Percentiles rank a stretch among this genome's conserved stretches.
phyloP scores from a whole-genome alignment of 1,284 basidiomycete genomes.

The Marasmius fiardii region DNA sequence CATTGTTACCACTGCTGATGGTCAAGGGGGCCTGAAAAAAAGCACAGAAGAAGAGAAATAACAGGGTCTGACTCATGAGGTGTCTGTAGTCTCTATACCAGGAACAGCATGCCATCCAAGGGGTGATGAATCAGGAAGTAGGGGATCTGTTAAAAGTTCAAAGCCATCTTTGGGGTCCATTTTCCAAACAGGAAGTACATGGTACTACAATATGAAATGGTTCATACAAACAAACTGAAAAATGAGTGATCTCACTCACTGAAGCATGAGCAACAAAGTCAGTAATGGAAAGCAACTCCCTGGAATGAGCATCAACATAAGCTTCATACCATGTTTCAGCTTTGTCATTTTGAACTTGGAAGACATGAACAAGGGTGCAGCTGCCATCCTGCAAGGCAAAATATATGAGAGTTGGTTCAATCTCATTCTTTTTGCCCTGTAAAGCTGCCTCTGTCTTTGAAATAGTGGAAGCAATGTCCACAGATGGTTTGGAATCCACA shows the following conservation, averaged over 20 bases:
- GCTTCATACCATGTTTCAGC: constrained; percentile 58
- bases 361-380: constrained; percentile 43
- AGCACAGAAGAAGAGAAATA: too few species aligned
- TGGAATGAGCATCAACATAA: constrained; percentile 54
- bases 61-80: constrained; percentile 11
- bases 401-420: constrained; percentile 31
- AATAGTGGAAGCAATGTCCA: constrained; percentile 26
- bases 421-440: constrained; percentile 29
- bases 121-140: constrained; percentile 23
- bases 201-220: constrained; percentile 23
- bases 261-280: neutral
- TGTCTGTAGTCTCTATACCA: constrained; percentile 16
- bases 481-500: constrained; percentile 26
- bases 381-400: constrained; percentile 41
- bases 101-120: constrained; percentile 15
- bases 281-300: constrained; percentile 48
- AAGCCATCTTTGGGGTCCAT: constrained; percentile 29
- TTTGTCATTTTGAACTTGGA: constrained; percentile 50
- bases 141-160: constrained; percentile 30
- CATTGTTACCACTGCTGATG: constrained; percentile 29
- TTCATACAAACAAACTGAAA: neutral
- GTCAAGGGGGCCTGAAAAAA: neutral
- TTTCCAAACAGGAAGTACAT: constrained; percentile 32
- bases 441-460: constrained; percentile 25
- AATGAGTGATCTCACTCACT: neutral